phyloP scores from a whole-genome alignment of 805 yeast genomes.

The Kuraishia piskuri region DNA sequence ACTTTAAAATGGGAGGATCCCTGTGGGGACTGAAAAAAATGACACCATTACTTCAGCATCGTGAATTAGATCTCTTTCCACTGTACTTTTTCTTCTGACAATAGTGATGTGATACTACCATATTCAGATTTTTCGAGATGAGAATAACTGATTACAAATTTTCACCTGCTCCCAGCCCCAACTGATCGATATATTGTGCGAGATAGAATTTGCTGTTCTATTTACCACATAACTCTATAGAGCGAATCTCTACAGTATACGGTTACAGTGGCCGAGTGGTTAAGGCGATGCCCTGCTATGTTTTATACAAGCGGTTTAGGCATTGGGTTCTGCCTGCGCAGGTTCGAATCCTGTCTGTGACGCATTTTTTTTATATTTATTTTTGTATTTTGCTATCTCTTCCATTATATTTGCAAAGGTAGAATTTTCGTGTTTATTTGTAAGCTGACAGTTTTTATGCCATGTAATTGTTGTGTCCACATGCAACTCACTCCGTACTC shows the following conservation, averaged over 20 bases:
- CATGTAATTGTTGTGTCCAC: too few relatives aligned
- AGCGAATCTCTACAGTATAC: background rate
- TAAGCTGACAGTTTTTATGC: too few relatives aligned
- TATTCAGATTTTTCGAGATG: background rate
- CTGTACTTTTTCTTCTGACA: too few relatives aligned
- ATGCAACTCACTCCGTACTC: too few relatives aligned
- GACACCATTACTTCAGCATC: background rate
- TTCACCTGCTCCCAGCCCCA: background rate
- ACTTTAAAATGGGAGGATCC: background rate
- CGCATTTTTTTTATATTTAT: slow-evolving; percentile 40
- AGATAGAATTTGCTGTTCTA: background rate
- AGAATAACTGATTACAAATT: background rate
- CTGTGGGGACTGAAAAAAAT: background rate
- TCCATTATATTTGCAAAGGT: too few relatives aligned
- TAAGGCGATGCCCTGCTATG: slow-evolving; percentile 68
- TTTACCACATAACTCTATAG: background rate
- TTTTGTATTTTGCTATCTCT: too few relatives aligned
- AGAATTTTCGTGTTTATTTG: too few relatives aligned
- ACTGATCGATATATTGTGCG: background rate
- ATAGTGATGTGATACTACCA: background rate
- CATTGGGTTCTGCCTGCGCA: slow-evolving; percentile 92
- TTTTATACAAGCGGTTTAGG: slow-evolving; percentile 31
- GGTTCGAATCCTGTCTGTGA: slow-evolving; percentile 99
- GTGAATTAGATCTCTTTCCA: background rate
- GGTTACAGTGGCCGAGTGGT: slow-evolving; percentile 68